phyloP scores from a whole-genome alignment of 306 rosid genomes.

The Trifolium repens region DNA sequence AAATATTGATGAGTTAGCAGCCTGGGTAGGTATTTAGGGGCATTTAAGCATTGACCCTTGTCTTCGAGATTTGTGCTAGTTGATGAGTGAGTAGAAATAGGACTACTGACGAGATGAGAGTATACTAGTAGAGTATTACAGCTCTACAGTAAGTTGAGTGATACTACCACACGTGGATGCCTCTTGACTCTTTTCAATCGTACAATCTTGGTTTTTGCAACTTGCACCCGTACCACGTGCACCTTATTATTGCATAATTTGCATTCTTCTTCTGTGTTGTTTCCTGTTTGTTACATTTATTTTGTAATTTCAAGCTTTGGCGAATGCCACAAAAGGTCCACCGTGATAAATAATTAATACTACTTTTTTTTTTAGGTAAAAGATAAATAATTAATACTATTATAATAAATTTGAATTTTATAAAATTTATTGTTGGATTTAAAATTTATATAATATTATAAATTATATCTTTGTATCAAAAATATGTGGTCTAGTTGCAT shows the following conservation, averaged over 20 bases:
- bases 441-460: too few species aligned
- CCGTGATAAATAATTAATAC: too few species aligned
- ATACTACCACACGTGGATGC: slow-evolving; percentile 58
- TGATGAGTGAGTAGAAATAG: background rate
- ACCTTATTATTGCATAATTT: slow-evolving; percentile 9
- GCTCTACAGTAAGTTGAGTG: background rate
- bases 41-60: slow-evolving; percentile 48
- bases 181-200: slow-evolving; percentile 34
- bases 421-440: too few species aligned
- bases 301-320: too few species aligned
- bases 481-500: too few species aligned
- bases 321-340: too few species aligned
- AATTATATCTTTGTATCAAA: too few species aligned
- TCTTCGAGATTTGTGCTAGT: slow-evolving; percentile 47
- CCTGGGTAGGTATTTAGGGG: slow-evolving; percentile 22
- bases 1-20: slow-evolving; percentile 25
- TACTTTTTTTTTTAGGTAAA: too few species aligned
- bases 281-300: slow-evolving; percentile 6
- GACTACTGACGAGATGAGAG: too few species aligned
- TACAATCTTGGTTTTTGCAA: slow-evolving; percentile 43
- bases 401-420: too few species aligned
- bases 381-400: too few species aligned
- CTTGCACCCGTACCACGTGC: slow-evolving; percentile 46
- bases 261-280: slow-evolving; percentile 29
- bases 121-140: too few species aligned